Evolutionary conservation across 371 early-diverging fungal genomes (phyloP), one percentile per base, ranked within the genome.

Genomic region (Apophysomyces sp.): DNA sequence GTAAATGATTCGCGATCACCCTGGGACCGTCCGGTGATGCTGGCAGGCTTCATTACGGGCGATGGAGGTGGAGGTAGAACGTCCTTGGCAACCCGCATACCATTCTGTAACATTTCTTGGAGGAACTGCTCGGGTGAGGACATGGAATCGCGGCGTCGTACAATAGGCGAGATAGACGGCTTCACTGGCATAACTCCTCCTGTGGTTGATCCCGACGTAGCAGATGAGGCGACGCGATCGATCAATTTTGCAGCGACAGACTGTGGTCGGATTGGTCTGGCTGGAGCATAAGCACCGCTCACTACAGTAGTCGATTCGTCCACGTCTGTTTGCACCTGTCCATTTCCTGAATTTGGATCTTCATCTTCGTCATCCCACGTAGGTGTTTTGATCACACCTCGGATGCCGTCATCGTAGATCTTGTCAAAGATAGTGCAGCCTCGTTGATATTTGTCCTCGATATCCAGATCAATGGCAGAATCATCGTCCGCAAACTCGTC

Each of bases 341-440:
- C 16, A 7, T 31, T 29, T 53, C n/a, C 54, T 8, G 34, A 7
- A 15, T 1, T 16, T 53, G 27, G 54, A n/a, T 44, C 26, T 13
- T 51, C 32, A 1, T 53, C 36, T n/a, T 63, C 57, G 9, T 72
- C 66, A 31, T 62, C 66, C 41, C 55, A 61, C n/a, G 60, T 39
- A 8, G 60, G 60, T 26, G 66, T 28, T 30, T 55, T 62, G 29
- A 67, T 18, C 12, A 62, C 61, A 1, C 70, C 70, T 31, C 68
- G 72, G 34, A 81, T 74, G n/a, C 76, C 80, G 27, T 82, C 75
- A 26, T 75, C 77, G 55, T 82, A 82, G 24, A 82, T 68, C 63
- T 74, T 72, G 34, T 82, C 80, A 69, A 82, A 82, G 58, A 79
- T 69, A 16, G 73, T 67, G 61, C 63, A 65, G 1, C 66, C 58